phyloP scores from a whole-genome alignment of 345 rosid genomes.

The Eucalyptus dawsonii region DNA sequence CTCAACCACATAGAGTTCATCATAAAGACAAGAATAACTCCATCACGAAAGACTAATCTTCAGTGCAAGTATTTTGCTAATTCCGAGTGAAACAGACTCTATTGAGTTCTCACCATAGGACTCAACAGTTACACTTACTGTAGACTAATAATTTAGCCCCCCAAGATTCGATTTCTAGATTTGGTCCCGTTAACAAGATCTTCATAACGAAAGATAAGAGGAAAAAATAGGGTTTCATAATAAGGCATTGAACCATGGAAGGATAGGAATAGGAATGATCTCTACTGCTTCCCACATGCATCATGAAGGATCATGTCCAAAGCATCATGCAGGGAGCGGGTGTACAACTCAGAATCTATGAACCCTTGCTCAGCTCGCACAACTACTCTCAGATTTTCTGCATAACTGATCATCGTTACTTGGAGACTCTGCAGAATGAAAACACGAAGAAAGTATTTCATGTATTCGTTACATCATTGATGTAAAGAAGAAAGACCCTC shows the following conservation, averaged over 20 bases:
- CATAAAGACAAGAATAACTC: not conserved
- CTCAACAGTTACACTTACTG: too few species aligned
- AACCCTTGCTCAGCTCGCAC: constrained; percentile 17
- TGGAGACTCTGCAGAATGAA: constrained; percentile 7
- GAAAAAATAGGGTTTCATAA: not conserved
- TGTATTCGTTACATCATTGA: not conserved
- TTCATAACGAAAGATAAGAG: not conserved
- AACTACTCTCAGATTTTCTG: constrained; percentile 11
- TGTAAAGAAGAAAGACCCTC: not conserved
- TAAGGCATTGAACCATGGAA: not conserved
- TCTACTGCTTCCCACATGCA: not conserved
- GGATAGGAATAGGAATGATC: not conserved
- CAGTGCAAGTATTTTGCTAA: too few species aligned
- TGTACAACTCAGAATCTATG: constrained; percentile 2
- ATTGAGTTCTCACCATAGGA: too few species aligned
- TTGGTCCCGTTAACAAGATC: not conserved
- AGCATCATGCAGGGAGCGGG: not conserved
- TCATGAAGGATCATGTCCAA: not conserved
- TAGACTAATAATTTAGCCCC: not conserved
- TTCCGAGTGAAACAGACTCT: too few species aligned
- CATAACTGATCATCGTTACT: constrained; percentile 12
- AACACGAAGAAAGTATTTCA: not conserved
- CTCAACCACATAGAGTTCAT: not conserved
- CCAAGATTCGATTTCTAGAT: not conserved
- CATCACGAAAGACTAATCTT: not conserved